These are phyloP conservation scores for Tolypocladium guangdongense DNA, from an alignment of 2,329 filamentous ascomycete species.

Conservation along the genomic window DNA sequence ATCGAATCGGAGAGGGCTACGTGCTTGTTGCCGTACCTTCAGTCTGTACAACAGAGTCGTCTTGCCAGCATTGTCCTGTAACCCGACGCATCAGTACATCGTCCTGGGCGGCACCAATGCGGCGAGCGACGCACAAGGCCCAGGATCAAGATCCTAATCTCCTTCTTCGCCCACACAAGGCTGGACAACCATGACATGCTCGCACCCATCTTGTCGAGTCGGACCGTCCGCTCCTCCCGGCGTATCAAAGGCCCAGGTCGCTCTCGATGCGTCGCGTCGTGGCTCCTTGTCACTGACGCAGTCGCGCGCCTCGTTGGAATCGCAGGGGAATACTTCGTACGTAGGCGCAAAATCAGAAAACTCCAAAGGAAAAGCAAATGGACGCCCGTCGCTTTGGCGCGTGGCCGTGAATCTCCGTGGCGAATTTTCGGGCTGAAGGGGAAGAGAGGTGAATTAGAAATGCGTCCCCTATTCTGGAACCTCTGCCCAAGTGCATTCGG, in stretches of 20 bases:
- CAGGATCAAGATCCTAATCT: constrained; percentile 91
- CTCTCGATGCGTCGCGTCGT: background rate
- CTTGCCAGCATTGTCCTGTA: constrained; percentile 93
- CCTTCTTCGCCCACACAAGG: constrained; percentile 86
- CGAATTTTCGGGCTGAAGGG: constrained; percentile 5
- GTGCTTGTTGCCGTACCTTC: constrained; percentile 48
- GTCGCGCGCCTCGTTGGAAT: background rate
- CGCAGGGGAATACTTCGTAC: background rate
- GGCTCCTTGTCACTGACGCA: background rate
- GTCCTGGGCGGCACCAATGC: background rate
- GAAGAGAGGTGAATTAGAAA: constrained; percentile 13
- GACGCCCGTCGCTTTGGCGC: background rate
- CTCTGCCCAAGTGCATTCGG: constrained; percentile 6
- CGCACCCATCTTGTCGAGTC: constrained; percentile 44
- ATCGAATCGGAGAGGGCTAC: background rate
- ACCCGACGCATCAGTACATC: constrained; percentile 8
- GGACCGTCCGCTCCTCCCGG: constrained; percentile 4
- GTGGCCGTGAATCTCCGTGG: constrained; percentile 5
- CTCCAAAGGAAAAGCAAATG: background rate
- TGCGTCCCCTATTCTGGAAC: constrained; percentile 11
- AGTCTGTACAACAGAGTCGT: constrained; percentile 93
- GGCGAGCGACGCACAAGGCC: constrained; percentile 58
- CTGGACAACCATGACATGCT: constrained; percentile 59
- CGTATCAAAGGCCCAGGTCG: background rate
- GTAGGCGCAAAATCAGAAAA: background rate